Evolutionary conservation across 2,329 filamentous ascomycete genomes (phyloP), one percentile per base, ranked within the genome.

Genomic region (Atkinsonella texensis): DNA sequence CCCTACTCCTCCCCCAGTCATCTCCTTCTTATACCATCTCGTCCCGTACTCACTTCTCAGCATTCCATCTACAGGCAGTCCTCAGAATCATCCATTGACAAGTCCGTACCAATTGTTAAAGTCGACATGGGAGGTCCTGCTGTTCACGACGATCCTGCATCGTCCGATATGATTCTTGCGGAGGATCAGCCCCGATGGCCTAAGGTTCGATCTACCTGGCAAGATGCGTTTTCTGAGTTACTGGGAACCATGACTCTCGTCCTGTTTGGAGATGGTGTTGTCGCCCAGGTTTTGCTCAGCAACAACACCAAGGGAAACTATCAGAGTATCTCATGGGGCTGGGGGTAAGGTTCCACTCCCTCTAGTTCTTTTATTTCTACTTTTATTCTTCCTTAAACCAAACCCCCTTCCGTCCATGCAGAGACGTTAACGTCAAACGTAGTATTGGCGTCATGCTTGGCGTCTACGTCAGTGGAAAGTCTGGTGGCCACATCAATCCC

Each of bases 251-350:
- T 87, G 69, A 74, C 84, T 51, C 65, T 87, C 55, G 71, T 87
- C 53, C 66, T 87, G 41, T 87, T 87, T 58, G 84, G 84, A 4
- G 78, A 87, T 54, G 83, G 81, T n/a, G 79, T 80, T 51, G 80
- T 87, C 18, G 84, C 84, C 3, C 84, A 87, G 63, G 83, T 85
- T 0, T 68, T 80, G 0, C 72, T 87, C 12, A 82, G 78, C 53
- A 64, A 63, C 4, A 63, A 60, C 28, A 61, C 61, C 13, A 76
- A 74, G 59, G 76, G 77, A 42, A 62, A 71, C 53, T 75, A 74
- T 54, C 68, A 74, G 58, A 73, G 70, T 52, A 74, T 76, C 52
- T 71, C 69, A 4, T 74, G 72, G 70, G 71, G 71, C 38, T 75
- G 71, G 71, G 72, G 71, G 70, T 74, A 63, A 68, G 71, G 39